Base-by-base conservation (phyloP, 2,329 filamentous ascomycete species). In the Geosmithia morbida region DNA sequence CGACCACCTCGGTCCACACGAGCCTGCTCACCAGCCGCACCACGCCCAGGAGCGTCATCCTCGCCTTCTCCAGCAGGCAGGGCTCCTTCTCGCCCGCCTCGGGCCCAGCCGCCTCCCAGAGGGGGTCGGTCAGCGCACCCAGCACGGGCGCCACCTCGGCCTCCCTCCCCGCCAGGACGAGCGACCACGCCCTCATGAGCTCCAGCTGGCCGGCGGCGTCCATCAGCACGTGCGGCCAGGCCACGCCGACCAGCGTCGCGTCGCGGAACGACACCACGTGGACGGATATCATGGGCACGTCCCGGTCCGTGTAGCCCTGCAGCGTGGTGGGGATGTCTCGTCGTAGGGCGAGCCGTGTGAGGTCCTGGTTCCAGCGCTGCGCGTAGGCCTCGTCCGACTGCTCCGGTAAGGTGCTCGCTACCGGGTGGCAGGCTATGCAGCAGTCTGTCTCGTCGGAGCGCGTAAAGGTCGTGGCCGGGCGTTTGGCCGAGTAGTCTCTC, bases 221-320 rank as follows among this genome's bases (percentile, higher is more conserved):
- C 49, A 67, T 65, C 6, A 74, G 54, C 0, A 65, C 66, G 54
- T 77, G 74, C 2, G 68, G 65, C 58, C 64, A 73, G 2, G 59
- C 58, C 1, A 77, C 51, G 0, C 62, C 61, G 2, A 77, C 58
- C 0, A 77, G 54, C 0, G 74, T 77, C 0, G 69, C 67, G 48
- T 78, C 67, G 2, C 52, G 54, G 53, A 77, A 77, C 0, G 65
- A 64, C 3, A 66, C 64, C 41, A 76, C 59, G 50, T 72, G 69
- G 4, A 77, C 56, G 3, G 63, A 62, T 4, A 77, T 54, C 52
- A 69, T 67, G 1, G 72, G 71, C 17, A 53, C 56, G 53, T 74
- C 70, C 4, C 54, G 50, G 42, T 56, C 53, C 13, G 70, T 44
- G 49, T 66, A 70, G 48, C 72, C 68, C 1, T 61, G 54, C 0